Evolutionary conservation across 1,284 basidiomycete genomes (phyloP), one percentile per base, ranked within the genome.

Genomic region (Tilletia indica): DNA sequence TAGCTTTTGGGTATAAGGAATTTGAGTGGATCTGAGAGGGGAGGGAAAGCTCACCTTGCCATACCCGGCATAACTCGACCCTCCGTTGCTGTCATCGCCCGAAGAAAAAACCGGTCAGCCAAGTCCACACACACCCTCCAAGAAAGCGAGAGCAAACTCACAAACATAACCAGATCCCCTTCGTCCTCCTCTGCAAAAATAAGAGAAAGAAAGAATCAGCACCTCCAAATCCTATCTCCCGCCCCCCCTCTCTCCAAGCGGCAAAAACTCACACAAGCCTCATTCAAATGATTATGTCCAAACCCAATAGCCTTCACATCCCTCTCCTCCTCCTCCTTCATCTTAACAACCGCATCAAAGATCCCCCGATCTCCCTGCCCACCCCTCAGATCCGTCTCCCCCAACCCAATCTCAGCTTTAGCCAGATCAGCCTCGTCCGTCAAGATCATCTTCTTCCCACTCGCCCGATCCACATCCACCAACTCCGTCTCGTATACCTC

Each of bases 221-320:
- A 38, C 95, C 95, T 45, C 25, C 25, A 31, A 31, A 31, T 31
- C 25, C 25, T 31, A 31, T 31, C 25, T 31, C 25, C 25, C 25
- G 25, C 25, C 25, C 25, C 25, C 25, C 2, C 25, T 31, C 25
- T 31, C 25, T 31, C 25, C 25, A 31, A 31, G 25, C 25, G 25
- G 25, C 25, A 31, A 31, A 31, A 88, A 8, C 94, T 89, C 76
- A 90, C 87, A 80, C 95, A 98, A 79, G 94, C 92, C 80, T 95
- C 93, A 11, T 81, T 82, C 69, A 81, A 71, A 70, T 81, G 73
- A 75, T 73, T 76, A 70, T 84, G 83, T 0, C 83, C 83, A 51
- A 80, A 78, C 3, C 79, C 77, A 12, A 83, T 58, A 48, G 78
- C 77, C 11, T 74, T 71, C 31, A 77, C 73, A 47, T 79, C 75